These are phyloP conservation scores for Tinospora cordifolia DNA, from an alignment of 164 flowering plant genomes.

Conservation along the genomic window DNA sequence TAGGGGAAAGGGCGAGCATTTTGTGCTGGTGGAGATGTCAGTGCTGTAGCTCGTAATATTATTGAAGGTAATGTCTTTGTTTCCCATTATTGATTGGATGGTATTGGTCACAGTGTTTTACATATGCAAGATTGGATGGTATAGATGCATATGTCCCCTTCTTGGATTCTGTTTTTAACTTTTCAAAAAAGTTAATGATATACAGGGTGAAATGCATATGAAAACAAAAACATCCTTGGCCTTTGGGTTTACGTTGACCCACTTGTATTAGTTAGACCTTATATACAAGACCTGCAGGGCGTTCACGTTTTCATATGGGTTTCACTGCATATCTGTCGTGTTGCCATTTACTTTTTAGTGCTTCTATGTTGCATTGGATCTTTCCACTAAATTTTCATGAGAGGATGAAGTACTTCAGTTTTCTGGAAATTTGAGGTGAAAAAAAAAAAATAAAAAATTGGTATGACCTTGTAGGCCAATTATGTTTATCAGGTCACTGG, in stretches of 20 bases:
- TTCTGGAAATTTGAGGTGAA: neutral
- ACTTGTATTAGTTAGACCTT: too few species aligned
- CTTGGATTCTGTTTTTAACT: too few species aligned
- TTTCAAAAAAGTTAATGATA: too few species aligned
- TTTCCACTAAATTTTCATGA: neutral
- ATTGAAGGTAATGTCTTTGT: slow-evolving; percentile 29
- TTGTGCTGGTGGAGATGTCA: slow-evolving; percentile 67
- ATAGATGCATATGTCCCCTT: neutral
- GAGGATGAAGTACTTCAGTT: neutral
- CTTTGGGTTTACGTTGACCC: too few species aligned
- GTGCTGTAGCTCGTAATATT: slow-evolving; percentile 37
- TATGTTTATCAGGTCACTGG: slow-evolving; percentile 30
- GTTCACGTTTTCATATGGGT: too few species aligned
- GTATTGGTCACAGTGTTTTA: neutral
- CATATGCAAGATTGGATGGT: too few species aligned
- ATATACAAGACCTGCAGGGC: too few species aligned
- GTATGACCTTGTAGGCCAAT: slow-evolving; percentile 5
- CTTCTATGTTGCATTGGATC: neutral
- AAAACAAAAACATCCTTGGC: too few species aligned
- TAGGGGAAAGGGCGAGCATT: slow-evolving; percentile 73
- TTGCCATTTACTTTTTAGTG: neutral
- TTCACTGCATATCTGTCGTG: too few species aligned
- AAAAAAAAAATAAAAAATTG: too few species aligned
- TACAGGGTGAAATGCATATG: too few species aligned
- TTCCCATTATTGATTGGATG: neutral